These are phyloP conservation scores for Verticillium nonalfalfae DNA, from an alignment of 2,329 filamentous ascomycete genomes.

Conservation along the genomic window DNA sequence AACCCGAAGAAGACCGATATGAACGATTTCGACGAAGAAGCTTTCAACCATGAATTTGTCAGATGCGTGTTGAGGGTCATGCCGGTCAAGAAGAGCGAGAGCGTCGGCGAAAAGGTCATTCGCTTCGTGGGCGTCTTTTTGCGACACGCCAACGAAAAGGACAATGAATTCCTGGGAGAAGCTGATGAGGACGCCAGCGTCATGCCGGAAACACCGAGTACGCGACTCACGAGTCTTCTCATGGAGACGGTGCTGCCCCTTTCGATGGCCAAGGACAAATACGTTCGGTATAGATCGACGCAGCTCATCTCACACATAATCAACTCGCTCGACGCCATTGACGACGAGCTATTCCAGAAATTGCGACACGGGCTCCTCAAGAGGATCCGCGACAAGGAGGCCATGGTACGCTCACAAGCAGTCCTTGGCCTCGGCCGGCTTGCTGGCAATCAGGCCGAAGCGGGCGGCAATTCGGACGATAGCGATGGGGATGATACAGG, in stretches of 20 bases:
- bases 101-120: conserved; percentile 77
- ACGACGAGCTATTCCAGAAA: conserved; percentile 83
- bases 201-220: conserved; percentile 77
- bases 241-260: conserved; percentile 69
- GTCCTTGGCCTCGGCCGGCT: conserved; percentile 84
- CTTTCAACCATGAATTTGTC: conserved; percentile 82
- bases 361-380: conserved; percentile 74
- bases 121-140: conserved; percentile 86
- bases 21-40: conserved; percentile 71
- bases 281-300: conserved; percentile 80
- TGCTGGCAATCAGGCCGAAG: conserved; percentile 70
- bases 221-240: conserved; percentile 68
- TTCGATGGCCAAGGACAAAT: conserved; percentile 85
- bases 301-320: conserved; percentile 88
- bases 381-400: conserved; percentile 88
- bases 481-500: conserved; percentile 60
- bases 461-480: conserved; percentile 62
- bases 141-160: conserved; percentile 62
- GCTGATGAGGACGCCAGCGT: conserved; percentile 63
- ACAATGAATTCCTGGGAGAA: conserved; percentile 60
- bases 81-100: conserved; percentile 86
- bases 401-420: conserved; percentile 86
- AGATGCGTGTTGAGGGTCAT: conserved; percentile 78
- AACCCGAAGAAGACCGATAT: conserved; percentile 43
- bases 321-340: conserved; percentile 86